These are phyloP conservation scores for Cutaneotrichosporon arboriforme DNA, from an alignment of 1,284 basidiomycete species.

Conservation along the genomic window DNA sequence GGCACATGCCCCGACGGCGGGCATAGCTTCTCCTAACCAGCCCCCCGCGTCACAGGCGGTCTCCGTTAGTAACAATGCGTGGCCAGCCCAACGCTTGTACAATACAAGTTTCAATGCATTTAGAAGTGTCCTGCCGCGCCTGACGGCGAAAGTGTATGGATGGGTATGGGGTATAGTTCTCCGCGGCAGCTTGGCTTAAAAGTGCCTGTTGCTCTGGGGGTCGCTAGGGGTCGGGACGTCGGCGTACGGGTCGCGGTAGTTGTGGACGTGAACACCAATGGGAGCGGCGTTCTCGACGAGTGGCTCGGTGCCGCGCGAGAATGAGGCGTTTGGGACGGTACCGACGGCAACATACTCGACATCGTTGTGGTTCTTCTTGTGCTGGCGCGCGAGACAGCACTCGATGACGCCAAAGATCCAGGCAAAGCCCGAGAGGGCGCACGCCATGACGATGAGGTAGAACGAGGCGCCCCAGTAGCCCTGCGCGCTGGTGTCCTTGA, in stretches of 20 bases:
- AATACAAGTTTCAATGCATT: too few species aligned
- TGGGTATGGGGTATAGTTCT: too few species aligned
- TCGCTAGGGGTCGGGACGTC: too few species aligned
- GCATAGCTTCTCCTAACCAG: too few species aligned
- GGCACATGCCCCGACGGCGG: too few species aligned
- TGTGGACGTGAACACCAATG: background rate
- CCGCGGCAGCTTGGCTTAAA: too few species aligned
- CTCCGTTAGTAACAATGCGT: too few species aligned
- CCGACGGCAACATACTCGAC: background rate
- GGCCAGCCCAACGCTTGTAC: too few species aligned
- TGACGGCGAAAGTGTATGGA: too few species aligned
- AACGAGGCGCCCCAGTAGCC: background rate
- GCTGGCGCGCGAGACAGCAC: background rate
- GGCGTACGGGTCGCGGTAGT: background rate
- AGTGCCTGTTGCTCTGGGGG: too few species aligned
- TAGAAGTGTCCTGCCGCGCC: too few species aligned
- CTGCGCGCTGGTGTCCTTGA: background rate
- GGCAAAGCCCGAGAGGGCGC: background rate
- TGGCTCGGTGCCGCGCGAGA: background rate
- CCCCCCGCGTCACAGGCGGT: too few species aligned
- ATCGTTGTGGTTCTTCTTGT: background rate
- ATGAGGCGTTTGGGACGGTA: background rate
- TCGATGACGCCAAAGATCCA: constrained; percentile 1
- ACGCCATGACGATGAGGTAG: background rate
- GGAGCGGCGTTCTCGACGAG: background rate